Evolutionary conservation across 2,329 filamentous ascomycete genomes (phyloP).

Genomic region (Ophiostoma montium): DNA sequence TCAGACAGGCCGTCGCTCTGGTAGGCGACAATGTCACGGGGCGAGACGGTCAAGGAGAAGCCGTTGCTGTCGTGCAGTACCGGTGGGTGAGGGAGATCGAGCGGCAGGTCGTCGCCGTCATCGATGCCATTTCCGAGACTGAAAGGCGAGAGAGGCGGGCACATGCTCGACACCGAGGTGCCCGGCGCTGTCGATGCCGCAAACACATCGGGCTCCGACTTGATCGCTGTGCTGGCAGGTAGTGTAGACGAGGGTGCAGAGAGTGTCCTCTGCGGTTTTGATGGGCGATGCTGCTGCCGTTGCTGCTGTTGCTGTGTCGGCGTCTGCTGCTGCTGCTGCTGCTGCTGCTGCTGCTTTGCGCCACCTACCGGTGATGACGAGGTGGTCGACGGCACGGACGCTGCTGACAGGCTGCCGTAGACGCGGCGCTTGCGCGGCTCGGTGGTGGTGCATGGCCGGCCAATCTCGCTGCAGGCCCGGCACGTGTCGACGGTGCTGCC

Average conservation of each 20-base stretch:
- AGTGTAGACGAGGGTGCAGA: not conserved
- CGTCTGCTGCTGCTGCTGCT: not conserved
- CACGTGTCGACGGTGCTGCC: conserved; percentile 11
- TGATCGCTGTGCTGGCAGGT: not conserved
- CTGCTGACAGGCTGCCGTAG: conserved; percentile 8
- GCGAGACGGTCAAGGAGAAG: not conserved
- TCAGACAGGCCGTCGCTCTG: no score
- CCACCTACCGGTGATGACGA: not conserved
- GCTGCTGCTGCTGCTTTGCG: not conserved
- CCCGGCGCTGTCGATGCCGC: not conserved
- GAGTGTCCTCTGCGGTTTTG: not conserved
- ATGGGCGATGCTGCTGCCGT: not conserved
- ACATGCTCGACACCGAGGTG: not conserved
- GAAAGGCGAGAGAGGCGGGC: not conserved
- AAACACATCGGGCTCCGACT: not conserved
- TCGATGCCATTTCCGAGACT: not conserved
- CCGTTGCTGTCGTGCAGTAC: not conserved
- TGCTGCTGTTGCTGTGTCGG: not conserved
- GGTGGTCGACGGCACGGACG: not conserved
- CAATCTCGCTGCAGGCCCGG: conserved; percentile 12
- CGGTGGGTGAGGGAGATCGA: not conserved
- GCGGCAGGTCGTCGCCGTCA: not conserved
- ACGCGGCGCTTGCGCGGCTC: conserved; percentile 12
- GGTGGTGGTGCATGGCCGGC: conserved; percentile 12
- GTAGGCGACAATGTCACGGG: not conserved